phyloP scores from a whole-genome alignment of 257 asterid genomes.

The Solanum microdontum region DNA sequence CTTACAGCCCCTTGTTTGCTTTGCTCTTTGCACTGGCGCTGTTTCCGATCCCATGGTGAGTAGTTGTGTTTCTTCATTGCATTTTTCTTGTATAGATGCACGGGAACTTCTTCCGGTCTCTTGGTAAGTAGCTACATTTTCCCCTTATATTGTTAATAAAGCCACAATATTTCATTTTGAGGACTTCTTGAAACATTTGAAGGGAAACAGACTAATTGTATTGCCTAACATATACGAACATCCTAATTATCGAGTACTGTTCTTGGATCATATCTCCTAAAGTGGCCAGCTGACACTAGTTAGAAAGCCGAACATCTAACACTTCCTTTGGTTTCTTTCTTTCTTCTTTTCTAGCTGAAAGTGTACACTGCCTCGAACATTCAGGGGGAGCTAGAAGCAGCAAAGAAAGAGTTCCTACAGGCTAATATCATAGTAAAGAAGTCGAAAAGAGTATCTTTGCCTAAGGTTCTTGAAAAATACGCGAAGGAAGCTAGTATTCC shows the following conservation, averaged over 20 bases:
- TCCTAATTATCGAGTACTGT: neutral
- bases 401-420: slow-evolving; percentile 45
- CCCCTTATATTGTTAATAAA: neutral
- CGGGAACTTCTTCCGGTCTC: neutral
- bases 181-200: neutral
- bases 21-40: slow-evolving; percentile 49
- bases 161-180: neutral
- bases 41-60: slow-evolving; percentile 51
- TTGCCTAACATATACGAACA: neutral
- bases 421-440: slow-evolving; percentile 36
- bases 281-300: neutral
- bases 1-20: slow-evolving; percentile 43
- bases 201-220: neutral
- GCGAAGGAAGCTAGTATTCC: slow-evolving; percentile 42
- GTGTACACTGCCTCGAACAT: slow-evolving; percentile 39
- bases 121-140: neutral
- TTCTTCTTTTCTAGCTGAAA: slow-evolving; percentile 24
- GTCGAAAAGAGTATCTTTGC: slow-evolving; percentile 31
- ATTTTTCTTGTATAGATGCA: neutral
- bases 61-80: neutral
- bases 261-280: neutral
- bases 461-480: slow-evolving; percentile 36
- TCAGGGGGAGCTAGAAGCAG: slow-evolving; percentile 36
- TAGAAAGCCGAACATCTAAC: neutral
- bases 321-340: neutral